A percentile compares a stretch with the other conserved stretches of the same genome.
These are phyloP conservation scores for Myrmaecium sp. DNA, from an alignment of 2,329 filamentous ascomycete genomes.

Conservation along the genomic window DNA sequence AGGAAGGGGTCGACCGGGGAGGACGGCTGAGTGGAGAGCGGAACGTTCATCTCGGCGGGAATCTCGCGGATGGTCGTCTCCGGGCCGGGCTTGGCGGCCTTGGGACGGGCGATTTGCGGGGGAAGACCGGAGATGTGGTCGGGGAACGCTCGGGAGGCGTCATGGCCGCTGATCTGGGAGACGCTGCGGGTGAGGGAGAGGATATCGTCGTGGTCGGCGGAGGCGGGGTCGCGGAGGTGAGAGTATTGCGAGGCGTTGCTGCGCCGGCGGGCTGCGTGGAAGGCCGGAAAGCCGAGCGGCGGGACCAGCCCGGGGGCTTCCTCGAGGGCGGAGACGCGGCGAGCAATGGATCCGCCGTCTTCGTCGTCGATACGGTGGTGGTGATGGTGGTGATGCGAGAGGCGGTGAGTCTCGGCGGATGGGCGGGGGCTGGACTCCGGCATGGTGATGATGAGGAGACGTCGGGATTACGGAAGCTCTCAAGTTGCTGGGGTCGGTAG, in stretches of 20 bases:
- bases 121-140: constrained; percentile 3
- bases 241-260: constrained; percentile 3
- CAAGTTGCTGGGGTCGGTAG: too few relatives aligned
- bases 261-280: constrained; percentile 3
- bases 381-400: too few relatives aligned
- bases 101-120: constrained; percentile 3
- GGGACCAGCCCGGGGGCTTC: constrained; percentile 4
- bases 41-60: constrained; percentile 4
- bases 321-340: constrained; percentile 4
- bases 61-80: constrained; percentile 5
- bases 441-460: too few relatives aligned
- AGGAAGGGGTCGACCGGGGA: constrained; percentile 3
- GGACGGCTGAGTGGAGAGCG: constrained; percentile 3
- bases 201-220: constrained; percentile 1
- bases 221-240: constrained; percentile 1
- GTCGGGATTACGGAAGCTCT: too few relatives aligned
- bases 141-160: constrained; percentile 1
- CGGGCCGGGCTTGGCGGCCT: constrained; percentile 4
- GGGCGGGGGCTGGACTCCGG: too few relatives aligned
- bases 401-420: too few relatives aligned
- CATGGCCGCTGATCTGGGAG: constrained; percentile 4
- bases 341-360: constrained; percentile 4
- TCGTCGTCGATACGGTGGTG: background rate
- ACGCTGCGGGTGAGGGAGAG: constrained; percentile 3
- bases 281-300: constrained; percentile 3